These are phyloP conservation scores for Abrus pulchellus DNA, from an alignment of 306 rosid species.

Conservation along the genomic window DNA sequence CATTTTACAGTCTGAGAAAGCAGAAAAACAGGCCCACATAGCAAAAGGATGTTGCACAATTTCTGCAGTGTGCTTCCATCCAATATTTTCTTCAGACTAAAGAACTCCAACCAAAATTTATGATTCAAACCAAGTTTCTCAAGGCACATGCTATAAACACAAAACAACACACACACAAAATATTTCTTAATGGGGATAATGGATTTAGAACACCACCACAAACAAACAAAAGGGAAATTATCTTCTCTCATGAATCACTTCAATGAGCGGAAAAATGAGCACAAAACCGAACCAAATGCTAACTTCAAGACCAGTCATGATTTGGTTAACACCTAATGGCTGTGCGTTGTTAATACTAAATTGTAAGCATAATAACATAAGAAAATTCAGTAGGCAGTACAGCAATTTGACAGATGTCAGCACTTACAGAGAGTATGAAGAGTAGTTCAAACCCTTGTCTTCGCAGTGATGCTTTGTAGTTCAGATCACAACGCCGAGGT, in stretches of 20 bases:
- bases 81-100: not conserved
- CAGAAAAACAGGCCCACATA: not conserved
- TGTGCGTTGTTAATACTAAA: not conserved
- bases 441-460: not conserved
- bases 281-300: not conserved
- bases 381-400: too few relatives aligned
- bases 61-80: not conserved
- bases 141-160: not conserved
- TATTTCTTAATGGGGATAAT: not conserved
- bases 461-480: not conserved
- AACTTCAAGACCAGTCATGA: not conserved
- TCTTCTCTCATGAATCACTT: not conserved
- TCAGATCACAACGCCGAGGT: constrained; percentile 9
- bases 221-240: not conserved
- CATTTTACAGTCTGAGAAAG: not conserved
- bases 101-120: not conserved
- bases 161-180: not conserved
- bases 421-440: constrained; percentile 39
- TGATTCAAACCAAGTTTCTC: not conserved
- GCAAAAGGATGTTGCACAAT: not conserved
- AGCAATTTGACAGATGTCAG: not conserved
- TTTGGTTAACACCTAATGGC: not conserved
- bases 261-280: not conserved
- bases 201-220: not conserved
- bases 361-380: too few relatives aligned